Conservation (phyloP, 169 alveolate genomes). For the Besnoitia besnoiti region DNA sequence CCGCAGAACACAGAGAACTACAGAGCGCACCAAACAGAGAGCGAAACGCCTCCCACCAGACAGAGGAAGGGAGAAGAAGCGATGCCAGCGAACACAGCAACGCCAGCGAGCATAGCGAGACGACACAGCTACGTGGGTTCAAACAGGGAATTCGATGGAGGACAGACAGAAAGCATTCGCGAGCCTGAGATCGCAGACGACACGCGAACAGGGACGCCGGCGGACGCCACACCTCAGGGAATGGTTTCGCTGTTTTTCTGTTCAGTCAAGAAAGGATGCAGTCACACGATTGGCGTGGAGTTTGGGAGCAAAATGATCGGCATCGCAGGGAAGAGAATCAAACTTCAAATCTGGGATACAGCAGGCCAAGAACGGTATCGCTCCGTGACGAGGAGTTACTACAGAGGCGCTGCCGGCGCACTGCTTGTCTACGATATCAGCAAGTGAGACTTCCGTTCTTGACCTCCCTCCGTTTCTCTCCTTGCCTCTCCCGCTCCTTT, state of each 20-base stretch:
- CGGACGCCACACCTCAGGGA: neutral
- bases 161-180: too few relatives aligned
- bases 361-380: slow-evolving; percentile 92
- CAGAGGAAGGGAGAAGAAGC: too few relatives aligned
- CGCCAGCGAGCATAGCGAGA: too few relatives aligned
- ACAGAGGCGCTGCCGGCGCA: slow-evolving; percentile 93
- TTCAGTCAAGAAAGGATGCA: slow-evolving; percentile 79
- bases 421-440: slow-evolving; percentile 86
- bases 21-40: too few relatives aligned
- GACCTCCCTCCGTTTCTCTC: too few relatives aligned
- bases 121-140: too few relatives aligned
- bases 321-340: slow-evolving; percentile 78
- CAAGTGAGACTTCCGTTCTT: slow-evolving; percentile 85
- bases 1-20: too few relatives aligned
- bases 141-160: neutral
- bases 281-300: slow-evolving; percentile 87
- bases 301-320: slow-evolving; percentile 77
- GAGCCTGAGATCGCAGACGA: too few relatives aligned
- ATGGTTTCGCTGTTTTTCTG: neutral
- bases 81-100: too few relatives aligned
- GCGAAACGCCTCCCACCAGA: too few relatives aligned
- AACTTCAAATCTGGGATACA: slow-evolving; percentile 95
- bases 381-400: slow-evolving; percentile 85
- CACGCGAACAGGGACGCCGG: neutral
- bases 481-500: too few relatives aligned